Percentiles rank a stretch among this genome's conserved stretches.
Conservation (phyloP, 495 filamentous ascomycete genomes). For the Penicillium egyptiacum region DNA sequence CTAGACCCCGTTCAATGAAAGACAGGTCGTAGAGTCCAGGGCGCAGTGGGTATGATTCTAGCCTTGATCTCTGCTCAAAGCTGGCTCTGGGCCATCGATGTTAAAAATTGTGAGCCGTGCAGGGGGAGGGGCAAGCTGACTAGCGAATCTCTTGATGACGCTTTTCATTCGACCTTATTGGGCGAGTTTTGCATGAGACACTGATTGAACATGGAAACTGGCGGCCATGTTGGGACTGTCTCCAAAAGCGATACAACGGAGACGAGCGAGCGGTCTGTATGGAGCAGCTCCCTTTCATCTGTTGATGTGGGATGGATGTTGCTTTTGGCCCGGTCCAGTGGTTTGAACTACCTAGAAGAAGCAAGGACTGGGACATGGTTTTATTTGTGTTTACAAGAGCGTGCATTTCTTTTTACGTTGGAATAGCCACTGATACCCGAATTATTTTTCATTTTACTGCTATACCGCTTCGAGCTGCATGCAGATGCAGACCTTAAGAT, state of each 20-base stretch:
- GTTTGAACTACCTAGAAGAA: background rate
- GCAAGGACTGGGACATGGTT: background rate
- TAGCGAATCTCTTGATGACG: background rate
- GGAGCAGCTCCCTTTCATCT: too few relatives aligned
- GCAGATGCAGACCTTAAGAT: background rate
- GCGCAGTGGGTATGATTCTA: background rate
- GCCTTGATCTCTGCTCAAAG: background rate
- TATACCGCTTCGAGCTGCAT: background rate
- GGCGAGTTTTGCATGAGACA: background rate
- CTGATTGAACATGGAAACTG: background rate
- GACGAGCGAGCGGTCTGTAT: background rate
- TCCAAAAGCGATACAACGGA: background rate
- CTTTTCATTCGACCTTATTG: background rate
- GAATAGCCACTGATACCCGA: constrained; percentile 10
- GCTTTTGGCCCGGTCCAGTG: background rate
- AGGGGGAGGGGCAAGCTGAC: background rate
- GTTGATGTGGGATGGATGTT: background rate
- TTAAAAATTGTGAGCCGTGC: background rate
- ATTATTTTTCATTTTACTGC: background rate
- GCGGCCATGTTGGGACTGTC: background rate
- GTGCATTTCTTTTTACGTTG: constrained; percentile 5
- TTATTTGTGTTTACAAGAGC: background rate
- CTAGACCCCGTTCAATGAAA: background rate
- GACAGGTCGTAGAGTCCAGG: background rate
- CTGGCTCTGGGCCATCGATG: background rate